Conservation (phyloP, 345 rosid genomes). For the Orychophragmus violaceus region DNA sequence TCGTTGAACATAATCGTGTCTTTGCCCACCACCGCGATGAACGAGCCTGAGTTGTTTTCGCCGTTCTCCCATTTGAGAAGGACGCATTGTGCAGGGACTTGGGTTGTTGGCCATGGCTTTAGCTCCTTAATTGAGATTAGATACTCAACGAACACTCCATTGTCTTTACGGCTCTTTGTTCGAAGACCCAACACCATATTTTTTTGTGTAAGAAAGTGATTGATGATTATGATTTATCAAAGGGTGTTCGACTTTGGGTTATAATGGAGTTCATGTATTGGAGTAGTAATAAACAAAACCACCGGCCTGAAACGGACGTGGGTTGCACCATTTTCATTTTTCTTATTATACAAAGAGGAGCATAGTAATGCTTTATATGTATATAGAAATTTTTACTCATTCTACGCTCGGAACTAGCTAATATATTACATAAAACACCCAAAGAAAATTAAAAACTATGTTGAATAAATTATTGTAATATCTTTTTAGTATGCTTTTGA, state of each 20-base stretch:
- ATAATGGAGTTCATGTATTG: constrained; percentile 31
- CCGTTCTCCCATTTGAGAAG: constrained; percentile 80
- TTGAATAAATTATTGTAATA: background rate
- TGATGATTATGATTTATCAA: background rate
- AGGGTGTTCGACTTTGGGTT: background rate
- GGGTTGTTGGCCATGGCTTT: constrained; percentile 77
- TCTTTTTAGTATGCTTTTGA: background rate
- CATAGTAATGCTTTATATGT: background rate
- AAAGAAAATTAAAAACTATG: background rate
- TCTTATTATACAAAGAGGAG: background rate
- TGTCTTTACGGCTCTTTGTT: constrained; percentile 30
- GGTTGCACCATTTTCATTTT: constrained; percentile 13
- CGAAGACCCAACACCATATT: constrained; percentile 26
- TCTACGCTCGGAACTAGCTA: background rate
- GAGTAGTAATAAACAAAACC: constrained; percentile 23
- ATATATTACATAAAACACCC: background rate
- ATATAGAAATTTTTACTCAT: background rate
- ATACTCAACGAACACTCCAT: constrained; percentile 27
- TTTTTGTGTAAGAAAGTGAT: background rate
- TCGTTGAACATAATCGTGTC: constrained; percentile 62
- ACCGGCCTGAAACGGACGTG: constrained; percentile 28
- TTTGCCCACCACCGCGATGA: constrained; percentile 41
- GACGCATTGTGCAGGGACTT: constrained; percentile 41
- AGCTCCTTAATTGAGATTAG: constrained; percentile 41
- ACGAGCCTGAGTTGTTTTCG: constrained; percentile 61